Percentiles rank a stretch among this genome's conserved stretches.
Evolutionary conservation across 805 yeast species (phyloP).

Genomic region (Starmerella potacharoeniae): DNA sequence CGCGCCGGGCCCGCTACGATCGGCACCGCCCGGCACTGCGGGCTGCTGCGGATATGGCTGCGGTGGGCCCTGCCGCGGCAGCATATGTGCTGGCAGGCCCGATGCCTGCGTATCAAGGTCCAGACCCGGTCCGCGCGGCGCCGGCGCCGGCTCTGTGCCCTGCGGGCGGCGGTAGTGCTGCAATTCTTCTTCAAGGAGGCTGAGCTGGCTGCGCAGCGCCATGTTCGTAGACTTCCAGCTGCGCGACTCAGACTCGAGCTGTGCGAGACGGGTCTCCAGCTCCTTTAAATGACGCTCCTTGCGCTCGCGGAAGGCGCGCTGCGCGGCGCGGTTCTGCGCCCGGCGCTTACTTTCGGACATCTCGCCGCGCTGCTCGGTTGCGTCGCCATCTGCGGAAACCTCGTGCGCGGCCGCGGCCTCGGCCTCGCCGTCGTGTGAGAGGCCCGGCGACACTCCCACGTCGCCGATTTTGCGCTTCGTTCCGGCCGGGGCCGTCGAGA

Average conservation of each 20-base stretch:
- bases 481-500: not conserved
- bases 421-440: not conserved
- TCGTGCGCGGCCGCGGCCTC: not conserved
- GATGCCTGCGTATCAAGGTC: not conserved
- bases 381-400: not conserved
- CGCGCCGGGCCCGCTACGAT: not conserved
- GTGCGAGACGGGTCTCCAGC: conserved; percentile 63
- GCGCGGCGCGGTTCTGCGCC: conserved; percentile 98
- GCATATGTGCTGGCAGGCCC: conserved; percentile 4
- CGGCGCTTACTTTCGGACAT: conserved; percentile 47
- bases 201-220: conserved; percentile 64
- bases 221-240: conserved; percentile 62
- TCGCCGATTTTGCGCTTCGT: conserved; percentile 3
- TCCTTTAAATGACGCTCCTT: conserved; percentile 81
- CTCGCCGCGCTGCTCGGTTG: not conserved
- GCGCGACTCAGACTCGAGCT: conserved; percentile 59
- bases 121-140: not conserved
- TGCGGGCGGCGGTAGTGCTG: conserved; percentile 39
- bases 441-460: not conserved
- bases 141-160: not conserved
- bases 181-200: conserved; percentile 60
- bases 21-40: not conserved
- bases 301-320: conserved; percentile 64
- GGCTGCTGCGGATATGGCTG: not conserved
- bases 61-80: not conserved